phyloP scores from a whole-genome alignment of 2,329 filamentous ascomycete species.

The Biscogniauxia marginata region DNA sequence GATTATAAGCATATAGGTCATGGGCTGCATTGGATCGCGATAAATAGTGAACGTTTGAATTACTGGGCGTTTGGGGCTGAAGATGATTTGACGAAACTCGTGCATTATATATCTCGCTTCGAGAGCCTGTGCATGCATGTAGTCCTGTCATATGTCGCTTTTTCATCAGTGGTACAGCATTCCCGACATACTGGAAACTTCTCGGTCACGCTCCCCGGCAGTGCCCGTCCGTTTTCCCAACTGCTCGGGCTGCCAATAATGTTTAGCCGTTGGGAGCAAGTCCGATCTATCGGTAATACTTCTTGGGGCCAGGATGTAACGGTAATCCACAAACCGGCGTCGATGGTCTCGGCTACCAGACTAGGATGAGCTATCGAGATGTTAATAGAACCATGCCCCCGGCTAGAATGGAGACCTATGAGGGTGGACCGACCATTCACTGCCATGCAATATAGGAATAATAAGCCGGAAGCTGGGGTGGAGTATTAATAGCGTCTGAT shows the following conservation, averaged over 20 bases:
- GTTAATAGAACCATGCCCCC: too few species aligned
- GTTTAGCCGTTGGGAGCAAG: background rate
- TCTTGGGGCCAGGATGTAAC: background rate
- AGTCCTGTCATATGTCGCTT: background rate
- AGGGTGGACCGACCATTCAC: too few species aligned
- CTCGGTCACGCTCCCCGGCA: background rate
- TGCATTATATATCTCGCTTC: background rate
- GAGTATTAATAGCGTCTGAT: too few species aligned
- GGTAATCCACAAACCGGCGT: too few species aligned
- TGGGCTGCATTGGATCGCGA: background rate
- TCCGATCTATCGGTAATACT: background rate
- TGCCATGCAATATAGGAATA: too few species aligned
- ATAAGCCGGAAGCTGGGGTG: too few species aligned
- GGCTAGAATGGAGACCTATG: too few species aligned
- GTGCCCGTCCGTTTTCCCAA: background rate
- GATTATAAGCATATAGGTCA: background rate
- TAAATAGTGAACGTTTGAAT: background rate
- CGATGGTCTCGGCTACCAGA: too few species aligned
- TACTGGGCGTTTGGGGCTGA: background rate
- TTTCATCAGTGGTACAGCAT: background rate
- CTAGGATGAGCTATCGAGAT: too few species aligned
- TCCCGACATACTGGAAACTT: background rate
- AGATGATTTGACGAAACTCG: background rate
- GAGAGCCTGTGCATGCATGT: background rate
- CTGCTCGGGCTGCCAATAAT: background rate